These are phyloP conservation scores for Myxozyma sirexii DNA, from an alignment of 805 yeast species.

Conservation along the genomic window DNA sequence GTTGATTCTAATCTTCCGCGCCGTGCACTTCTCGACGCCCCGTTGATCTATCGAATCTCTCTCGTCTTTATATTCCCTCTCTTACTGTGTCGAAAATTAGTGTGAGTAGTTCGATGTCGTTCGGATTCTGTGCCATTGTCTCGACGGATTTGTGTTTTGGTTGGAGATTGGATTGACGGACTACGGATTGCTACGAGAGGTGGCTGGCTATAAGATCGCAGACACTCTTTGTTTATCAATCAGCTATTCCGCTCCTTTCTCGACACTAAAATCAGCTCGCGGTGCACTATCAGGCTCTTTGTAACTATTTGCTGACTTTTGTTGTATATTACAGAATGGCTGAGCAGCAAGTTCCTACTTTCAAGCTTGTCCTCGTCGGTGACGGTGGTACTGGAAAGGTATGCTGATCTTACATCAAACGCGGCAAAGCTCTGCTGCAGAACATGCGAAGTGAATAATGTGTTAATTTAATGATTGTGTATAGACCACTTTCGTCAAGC, in stretches of 20 bases:
- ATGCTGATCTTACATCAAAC: conserved; percentile 35
- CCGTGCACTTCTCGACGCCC: background rate
- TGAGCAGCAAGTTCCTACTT: conserved; percentile 73
- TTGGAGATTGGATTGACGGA: background rate
- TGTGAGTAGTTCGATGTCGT: background rate
- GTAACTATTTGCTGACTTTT: background rate
- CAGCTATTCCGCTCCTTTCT: background rate
- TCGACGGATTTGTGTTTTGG: background rate
- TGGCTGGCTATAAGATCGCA: background rate
- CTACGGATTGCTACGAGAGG: background rate
- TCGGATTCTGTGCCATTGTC: background rate
- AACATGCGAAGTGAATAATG: background rate
- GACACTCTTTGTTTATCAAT: background rate
- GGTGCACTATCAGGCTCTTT: background rate
- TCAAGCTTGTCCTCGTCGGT: conserved; percentile 98
- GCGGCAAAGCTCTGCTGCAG: background rate
- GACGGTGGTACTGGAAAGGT: conserved; percentile 99
- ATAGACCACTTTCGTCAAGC: conserved; percentile 96
- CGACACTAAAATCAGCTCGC: background rate
- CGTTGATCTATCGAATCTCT: conserved; percentile 5
- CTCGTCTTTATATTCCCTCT: background rate
- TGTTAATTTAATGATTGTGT: background rate
- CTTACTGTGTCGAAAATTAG: background rate
- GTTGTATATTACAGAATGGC: conserved; percentile 20
- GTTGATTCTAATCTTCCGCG: conserved; percentile 19